Percentiles rank a stretch among this genome's conserved stretches.
Conservation (phyloP, 2,329 filamentous ascomycete genomes). For the Fusarium ramigenum region DNA sequence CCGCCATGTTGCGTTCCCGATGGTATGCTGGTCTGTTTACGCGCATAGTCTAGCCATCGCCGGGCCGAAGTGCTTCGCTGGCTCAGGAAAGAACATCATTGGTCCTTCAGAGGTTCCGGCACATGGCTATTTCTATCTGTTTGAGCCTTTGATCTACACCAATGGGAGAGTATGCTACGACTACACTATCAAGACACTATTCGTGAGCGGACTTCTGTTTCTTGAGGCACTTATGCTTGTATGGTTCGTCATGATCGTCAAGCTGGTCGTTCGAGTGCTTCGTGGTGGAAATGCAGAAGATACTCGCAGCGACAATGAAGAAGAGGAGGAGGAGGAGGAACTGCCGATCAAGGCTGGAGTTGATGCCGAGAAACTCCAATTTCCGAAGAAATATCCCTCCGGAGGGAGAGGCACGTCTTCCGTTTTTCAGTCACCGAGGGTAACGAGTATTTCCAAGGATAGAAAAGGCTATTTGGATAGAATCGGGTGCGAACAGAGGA, state of each 20-base stretch:
- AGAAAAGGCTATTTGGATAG: constrained; percentile 81
- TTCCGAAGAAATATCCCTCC: constrained; percentile 41
- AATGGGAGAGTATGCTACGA: constrained; percentile 84
- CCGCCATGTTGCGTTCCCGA: constrained; percentile 82
- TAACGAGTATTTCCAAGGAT: constrained; percentile 74
- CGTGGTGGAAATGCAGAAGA: constrained; percentile 84
- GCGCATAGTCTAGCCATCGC: constrained; percentile 9
- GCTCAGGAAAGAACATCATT: constrained; percentile 61
- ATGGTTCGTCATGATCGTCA: constrained; percentile 86
- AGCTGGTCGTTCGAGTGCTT: constrained; percentile 70
- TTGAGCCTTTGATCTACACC: constrained; percentile 77
- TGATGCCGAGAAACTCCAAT: constrained; percentile 73
- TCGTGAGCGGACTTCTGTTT: constrained; percentile 79
- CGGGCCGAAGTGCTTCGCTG: constrained; percentile 74
- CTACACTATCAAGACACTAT: constrained; percentile 74
- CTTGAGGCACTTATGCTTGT: constrained; percentile 82
- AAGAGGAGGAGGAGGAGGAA: constrained; percentile 62
- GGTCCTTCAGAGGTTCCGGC: constrained; percentile 59
- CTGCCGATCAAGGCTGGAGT: constrained; percentile 75
- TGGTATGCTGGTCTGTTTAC: constrained; percentile 79
- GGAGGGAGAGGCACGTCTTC: constrained; percentile 64
- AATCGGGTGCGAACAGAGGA: constrained; percentile 83
- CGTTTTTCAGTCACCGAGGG: constrained; percentile 61
- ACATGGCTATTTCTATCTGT: constrained; percentile 66
- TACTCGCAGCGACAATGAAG: constrained; percentile 79